Evolutionary conservation across 2,329 filamentous ascomycete genomes (phyloP).

Genomic region (Macroventuria anomochaeta): DNA sequence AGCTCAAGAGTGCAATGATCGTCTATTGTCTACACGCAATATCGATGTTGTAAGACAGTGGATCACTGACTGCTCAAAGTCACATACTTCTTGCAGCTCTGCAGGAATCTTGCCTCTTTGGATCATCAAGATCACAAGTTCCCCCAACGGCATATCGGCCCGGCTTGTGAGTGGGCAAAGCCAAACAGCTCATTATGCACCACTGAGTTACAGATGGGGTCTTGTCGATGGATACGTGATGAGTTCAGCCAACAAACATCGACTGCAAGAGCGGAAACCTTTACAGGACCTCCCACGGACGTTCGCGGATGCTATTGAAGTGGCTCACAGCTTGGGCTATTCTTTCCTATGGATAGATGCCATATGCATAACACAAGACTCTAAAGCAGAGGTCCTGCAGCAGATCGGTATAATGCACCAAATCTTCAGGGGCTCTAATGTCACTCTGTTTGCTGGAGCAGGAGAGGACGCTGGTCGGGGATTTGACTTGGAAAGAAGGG

Average conservation of each 20-base stretch:
- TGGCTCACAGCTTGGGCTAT: background rate
- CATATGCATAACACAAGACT: background rate
- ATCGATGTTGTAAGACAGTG: background rate
- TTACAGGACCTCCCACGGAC: background rate
- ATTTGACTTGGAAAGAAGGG: no score
- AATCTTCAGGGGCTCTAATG: background rate
- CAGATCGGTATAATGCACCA: background rate
- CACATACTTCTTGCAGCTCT: background rate
- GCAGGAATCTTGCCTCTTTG: background rate
- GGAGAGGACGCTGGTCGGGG: background rate
- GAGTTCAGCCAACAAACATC: background rate
- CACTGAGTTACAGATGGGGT: background rate
- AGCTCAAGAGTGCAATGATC: background rate
- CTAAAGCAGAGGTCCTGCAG: background rate
- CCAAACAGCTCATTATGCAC: background rate
- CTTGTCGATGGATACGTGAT: background rate
- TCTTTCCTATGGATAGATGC: background rate
- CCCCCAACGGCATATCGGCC: no score
- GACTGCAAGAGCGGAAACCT: background rate
- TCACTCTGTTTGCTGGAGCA: background rate
- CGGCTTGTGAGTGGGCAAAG: no score
- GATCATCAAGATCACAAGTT: background rate
- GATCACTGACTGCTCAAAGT: background rate
- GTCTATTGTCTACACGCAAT: background rate
- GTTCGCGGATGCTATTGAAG: background rate